Evolutionary conservation across 202 grass and related monocot genomes (phyloP).

Genomic region (Musa balbisiana): DNA sequence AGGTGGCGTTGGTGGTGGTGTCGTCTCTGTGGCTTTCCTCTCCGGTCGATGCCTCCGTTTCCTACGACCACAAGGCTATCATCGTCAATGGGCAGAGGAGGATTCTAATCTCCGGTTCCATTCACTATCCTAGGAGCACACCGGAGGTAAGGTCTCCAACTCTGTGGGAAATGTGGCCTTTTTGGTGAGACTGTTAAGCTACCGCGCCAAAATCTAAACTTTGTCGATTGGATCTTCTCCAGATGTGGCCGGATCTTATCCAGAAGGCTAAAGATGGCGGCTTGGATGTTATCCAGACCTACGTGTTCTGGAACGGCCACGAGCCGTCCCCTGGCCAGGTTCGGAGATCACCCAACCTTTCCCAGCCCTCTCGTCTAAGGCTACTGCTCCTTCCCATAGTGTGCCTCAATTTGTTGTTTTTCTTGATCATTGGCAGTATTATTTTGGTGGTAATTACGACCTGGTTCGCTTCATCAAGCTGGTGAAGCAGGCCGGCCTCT

Average conservation of each 20-base stretch:
- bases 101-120: slow-evolving; percentile 86
- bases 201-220: neutral
- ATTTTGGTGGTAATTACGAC: slow-evolving; percentile 86
- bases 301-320: slow-evolving; percentile 97
- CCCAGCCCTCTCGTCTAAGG: slow-evolving; percentile 18
- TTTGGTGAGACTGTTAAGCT: neutral
- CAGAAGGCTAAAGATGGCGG: slow-evolving; percentile 96
- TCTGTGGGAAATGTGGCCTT: slow-evolving; percentile 5
- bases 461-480: slow-evolving; percentile 76
- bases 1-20: neutral
- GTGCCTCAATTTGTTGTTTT: neutral
- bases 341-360: neutral
- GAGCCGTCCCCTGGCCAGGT: slow-evolving; percentile 76
- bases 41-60: slow-evolving; percentile 48
- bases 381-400: too few relatives aligned
- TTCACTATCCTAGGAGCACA: slow-evolving; percentile 99
- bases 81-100: slow-evolving; percentile 62
- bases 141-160: slow-evolving; percentile 41
- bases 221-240: neutral
- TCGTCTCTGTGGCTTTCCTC: neutral
- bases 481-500: slow-evolving; percentile 46
- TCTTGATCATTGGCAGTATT: slow-evolving; percentile 48
- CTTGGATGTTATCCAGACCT: slow-evolving; percentile 94
- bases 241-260: slow-evolving; percentile 99
- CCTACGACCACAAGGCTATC: slow-evolving; percentile 66